phyloP scores from a whole-genome alignment of 2,329 filamentous ascomycete genomes.

The Diaporthe eres region DNA sequence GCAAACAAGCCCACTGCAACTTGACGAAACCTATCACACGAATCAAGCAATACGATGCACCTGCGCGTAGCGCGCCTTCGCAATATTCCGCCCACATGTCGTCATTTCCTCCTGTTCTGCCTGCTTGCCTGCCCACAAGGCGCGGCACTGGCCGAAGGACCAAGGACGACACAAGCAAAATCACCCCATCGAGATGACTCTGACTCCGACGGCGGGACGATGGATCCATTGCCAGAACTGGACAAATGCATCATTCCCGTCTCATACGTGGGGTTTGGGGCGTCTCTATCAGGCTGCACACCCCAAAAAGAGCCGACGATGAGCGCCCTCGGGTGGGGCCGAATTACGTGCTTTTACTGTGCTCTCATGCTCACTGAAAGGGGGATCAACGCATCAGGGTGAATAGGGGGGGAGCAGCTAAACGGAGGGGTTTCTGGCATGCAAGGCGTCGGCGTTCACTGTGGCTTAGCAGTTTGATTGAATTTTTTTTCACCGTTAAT shows the following conservation, averaged over 20 bases:
- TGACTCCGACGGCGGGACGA: background rate
- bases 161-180: background rate
- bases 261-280: slow-evolving; percentile 20
- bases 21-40: background rate
- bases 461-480: slow-evolving; percentile 2
- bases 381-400: slow-evolving; percentile 11
- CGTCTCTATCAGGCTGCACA: background rate
- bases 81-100: slow-evolving; percentile 33
- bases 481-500: background rate
- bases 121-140: slow-evolving; percentile 23
- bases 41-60: slow-evolving; percentile 11
- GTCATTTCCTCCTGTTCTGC: slow-evolving; percentile 34
- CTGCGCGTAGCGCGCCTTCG: slow-evolving; percentile 24
- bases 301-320: slow-evolving; percentile 26
- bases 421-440: slow-evolving; percentile 22
- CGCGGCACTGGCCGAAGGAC: slow-evolving; percentile 34
- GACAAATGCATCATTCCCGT: background rate
- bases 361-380: background rate
- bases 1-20: background rate
- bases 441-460: slow-evolving; percentile 33
- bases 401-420: slow-evolving; percentile 17
- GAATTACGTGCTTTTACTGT: slow-evolving; percentile 36
- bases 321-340: slow-evolving; percentile 26
- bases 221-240: background rate
- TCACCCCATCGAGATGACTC: slow-evolving; percentile 14